phyloP scores from a whole-genome alignment of 2,329 filamentous ascomycete genomes.

The Botrytis paeoniae region DNA sequence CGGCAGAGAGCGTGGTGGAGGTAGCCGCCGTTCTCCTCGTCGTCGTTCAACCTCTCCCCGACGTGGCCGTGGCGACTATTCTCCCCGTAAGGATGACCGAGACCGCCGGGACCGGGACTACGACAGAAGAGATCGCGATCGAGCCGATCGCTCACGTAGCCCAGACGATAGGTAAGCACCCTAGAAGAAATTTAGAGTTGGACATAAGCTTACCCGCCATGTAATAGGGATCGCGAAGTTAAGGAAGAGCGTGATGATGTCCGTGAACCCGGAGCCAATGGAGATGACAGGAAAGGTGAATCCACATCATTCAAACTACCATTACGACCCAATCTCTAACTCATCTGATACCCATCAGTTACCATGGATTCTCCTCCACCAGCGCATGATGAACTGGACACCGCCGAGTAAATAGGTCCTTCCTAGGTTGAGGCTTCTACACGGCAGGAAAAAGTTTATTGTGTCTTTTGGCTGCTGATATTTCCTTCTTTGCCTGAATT shows the following conservation, averaged over 20 bases:
- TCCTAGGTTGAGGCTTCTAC: slow-evolving; percentile 26
- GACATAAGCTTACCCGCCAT: background rate
- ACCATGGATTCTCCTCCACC: slow-evolving; percentile 75
- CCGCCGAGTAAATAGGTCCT: slow-evolving; percentile 65
- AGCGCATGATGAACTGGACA: slow-evolving; percentile 91
- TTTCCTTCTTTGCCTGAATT: slow-evolving; percentile 35
- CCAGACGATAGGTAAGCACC: slow-evolving; percentile 56
- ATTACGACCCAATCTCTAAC: slow-evolving; percentile 26
- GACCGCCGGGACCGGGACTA: slow-evolving; percentile 77
- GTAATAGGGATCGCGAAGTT: slow-evolving; percentile 43
- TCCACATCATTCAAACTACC: slow-evolving; percentile 26
- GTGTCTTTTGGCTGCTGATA: slow-evolving; percentile 31
- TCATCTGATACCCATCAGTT: slow-evolving; percentile 38
- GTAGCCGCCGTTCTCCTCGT: slow-evolving; percentile 58
- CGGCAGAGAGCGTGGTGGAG: slow-evolving; percentile 27
- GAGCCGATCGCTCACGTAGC: slow-evolving; percentile 65
- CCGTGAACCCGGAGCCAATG: slow-evolving; percentile 75
- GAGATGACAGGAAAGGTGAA: slow-evolving; percentile 86
- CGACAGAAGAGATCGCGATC: slow-evolving; percentile 60
- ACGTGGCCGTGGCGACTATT: slow-evolving; percentile 71
- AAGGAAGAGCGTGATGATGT: slow-evolving; percentile 67
- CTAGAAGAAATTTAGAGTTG: background rate
- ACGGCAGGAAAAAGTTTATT: slow-evolving; percentile 33
- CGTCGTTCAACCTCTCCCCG: slow-evolving; percentile 76
- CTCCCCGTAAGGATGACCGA: slow-evolving; percentile 84